Evolutionary conservation across 2,329 filamentous ascomycete species (phyloP), one percentile per base, ranked within the genome.

Genomic region (Dactylella cylindrospora): DNA sequence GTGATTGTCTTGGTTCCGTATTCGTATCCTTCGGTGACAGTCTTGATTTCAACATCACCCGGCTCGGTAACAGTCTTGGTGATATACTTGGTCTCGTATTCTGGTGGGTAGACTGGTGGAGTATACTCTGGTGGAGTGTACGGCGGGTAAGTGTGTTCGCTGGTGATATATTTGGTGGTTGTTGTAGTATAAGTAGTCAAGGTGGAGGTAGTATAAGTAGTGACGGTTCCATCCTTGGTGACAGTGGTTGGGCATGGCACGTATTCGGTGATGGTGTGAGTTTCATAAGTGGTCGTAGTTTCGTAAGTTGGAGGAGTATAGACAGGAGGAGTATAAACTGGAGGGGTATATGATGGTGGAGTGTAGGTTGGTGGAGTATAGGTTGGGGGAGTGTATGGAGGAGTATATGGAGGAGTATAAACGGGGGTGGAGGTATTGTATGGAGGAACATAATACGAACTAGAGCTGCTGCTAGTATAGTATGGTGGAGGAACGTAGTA

Each of bases 71-170:
- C 29, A 9, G n/a, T n/a, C 29, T 32, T 9, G 29, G n/a, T n/a
- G n/a, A n/a, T n/a, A 33, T 7, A 33, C 12, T 39, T 51, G 31
- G 46, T 52, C 23, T 47, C 26, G 29, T 13, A 15, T 65, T 67
- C 2, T 61, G 60, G 5, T 35, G 52, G 22, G 40, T 29, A n/a
- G 25, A 20, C 43, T 45, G 50, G 40, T 13, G 49, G 49, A 15
- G 39, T 51, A 20, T 59, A 59, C 15, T 39, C 26, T 26, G 45
- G 53, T 0, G 39, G 45, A n/a, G 20, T 20, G 19, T 23, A 13
- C 3, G 28, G 5, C n/a, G 33, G 33, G 33, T 51, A 33, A 15
- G 73, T 75, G 65, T 75, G 78, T 4, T 73, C 74, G 3, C 71
- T 71, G 2, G 73, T 72, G 45, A 74, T 45, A 45, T 68, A 69